Percentiles rank a stretch among this genome's conserved stretches.
These are phyloP conservation scores for Verbena officinalis DNA, from an alignment of 257 asterid species.

Conservation along the genomic window DNA sequence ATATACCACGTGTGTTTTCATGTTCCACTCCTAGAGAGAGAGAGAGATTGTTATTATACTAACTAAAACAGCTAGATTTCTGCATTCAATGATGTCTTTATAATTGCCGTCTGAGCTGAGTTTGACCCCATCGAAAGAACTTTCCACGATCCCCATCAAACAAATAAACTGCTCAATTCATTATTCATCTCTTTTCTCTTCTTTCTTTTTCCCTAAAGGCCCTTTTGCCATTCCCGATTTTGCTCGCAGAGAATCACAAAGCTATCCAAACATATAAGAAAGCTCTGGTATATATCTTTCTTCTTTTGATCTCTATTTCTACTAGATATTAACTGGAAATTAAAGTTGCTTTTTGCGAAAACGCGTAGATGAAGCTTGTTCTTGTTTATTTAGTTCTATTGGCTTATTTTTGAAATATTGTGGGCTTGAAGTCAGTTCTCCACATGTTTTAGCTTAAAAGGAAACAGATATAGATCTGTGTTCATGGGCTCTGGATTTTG, in stretches of 20 bases:
- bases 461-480: constrained; percentile 30
- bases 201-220: neutral
- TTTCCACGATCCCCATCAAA: constrained; percentile 32
- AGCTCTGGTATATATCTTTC: neutral
- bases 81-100: constrained; percentile 39
- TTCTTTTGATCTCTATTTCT: constrained; percentile 2
- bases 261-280: no score
- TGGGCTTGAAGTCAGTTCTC: neutral
- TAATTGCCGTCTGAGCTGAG: constrained; percentile 40
- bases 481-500: constrained; percentile 30
- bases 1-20: constrained; percentile 16
- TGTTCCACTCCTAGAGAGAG: constrained; percentile 22
- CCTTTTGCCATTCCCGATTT: constrained; percentile 5
- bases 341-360: neutral
- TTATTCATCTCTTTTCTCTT: neutral
- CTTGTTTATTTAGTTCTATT: neutral
- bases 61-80: constrained; percentile 19
- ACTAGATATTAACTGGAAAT: neutral
- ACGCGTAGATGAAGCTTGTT: neutral
- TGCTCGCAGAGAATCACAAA: constrained; percentile 1
- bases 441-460: constrained; percentile 14
- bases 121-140: constrained; percentile 33
- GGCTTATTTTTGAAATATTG: neutral
- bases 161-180: neutral
- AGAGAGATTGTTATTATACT: neutral